Evolutionary conservation across 257 asterid species (phyloP).

Genomic region (Henckelia pumila): DNA sequence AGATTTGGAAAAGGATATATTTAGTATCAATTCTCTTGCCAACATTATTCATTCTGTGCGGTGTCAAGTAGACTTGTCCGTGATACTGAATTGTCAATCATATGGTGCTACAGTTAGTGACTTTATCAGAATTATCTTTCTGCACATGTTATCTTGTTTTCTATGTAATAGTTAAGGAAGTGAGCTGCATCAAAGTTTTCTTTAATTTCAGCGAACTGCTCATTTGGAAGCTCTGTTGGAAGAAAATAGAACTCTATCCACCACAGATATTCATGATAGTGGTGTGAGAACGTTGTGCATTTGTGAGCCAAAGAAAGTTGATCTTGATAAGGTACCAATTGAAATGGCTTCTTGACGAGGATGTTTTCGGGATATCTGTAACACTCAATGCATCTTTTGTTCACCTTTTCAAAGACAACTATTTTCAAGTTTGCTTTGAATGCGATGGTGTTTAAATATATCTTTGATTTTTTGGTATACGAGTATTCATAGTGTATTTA

Average conservation of each 20-base stretch:
- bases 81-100: conserved; percentile 73
- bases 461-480: not conserved
- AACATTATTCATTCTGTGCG: conserved; percentile 64
- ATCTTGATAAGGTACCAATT: conserved; percentile 75
- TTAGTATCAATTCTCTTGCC: conserved; percentile 72
- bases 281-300: conserved; percentile 88
- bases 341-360: conserved; percentile 10
- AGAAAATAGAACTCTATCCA: conserved; percentile 62
- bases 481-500: not conserved
- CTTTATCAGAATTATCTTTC: conserved; percentile 7
- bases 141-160: conserved; percentile 20
- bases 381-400: conserved; percentile 2
- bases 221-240: conserved; percentile 77
- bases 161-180: conserved; percentile 1
- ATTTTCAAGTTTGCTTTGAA: not conserved
- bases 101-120: conserved; percentile 70
- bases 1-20: conserved; percentile 84
- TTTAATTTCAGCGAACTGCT: conserved; percentile 59
- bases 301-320: conserved; percentile 52
- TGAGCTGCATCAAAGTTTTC: not conserved
- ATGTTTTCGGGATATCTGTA: conserved; percentile 9
- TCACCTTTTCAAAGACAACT: conserved; percentile 1
- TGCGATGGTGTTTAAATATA: conserved; percentile 3
- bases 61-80: conserved; percentile 80
- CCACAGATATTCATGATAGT: conserved; percentile 69